Conservation (phyloP, 2,329 filamentous ascomycete genomes). For the Exophiala sp. region DNA sequence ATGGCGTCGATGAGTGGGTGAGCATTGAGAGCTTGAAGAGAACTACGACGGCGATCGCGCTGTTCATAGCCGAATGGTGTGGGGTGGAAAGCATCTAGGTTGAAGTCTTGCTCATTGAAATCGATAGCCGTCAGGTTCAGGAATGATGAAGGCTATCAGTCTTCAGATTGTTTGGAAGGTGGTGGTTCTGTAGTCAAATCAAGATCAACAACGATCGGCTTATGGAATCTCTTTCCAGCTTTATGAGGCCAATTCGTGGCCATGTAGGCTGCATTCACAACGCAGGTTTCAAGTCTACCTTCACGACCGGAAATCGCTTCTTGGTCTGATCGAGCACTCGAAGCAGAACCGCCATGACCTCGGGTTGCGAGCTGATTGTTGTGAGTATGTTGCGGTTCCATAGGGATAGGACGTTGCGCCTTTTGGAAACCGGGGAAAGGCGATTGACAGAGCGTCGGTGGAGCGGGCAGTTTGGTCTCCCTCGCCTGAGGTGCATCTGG, state of each 20-base stretch:
- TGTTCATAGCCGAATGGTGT: slow-evolving; percentile 25
- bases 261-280: slow-evolving; percentile 77
- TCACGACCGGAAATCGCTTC: slow-evolving; percentile 22
- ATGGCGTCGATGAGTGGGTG: slow-evolving; percentile 52
- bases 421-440: slow-evolving; percentile 21
- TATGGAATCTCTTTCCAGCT: slow-evolving; percentile 64
- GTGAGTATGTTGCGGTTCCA: background rate
- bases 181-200: slow-evolving; percentile 56
- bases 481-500: slow-evolving; percentile 32
- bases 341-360: slow-evolving; percentile 18
- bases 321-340: slow-evolving; percentile 20
- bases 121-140: background rate
- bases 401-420: slow-evolving; percentile 8
- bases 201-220: slow-evolving; percentile 80
- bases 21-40: slow-evolving; percentile 39
- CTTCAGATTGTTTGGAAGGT: background rate
- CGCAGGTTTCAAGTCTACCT: slow-evolving; percentile 64
- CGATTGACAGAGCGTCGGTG: background rate
- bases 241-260: slow-evolving; percentile 62
- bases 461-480: slow-evolving; percentile 27
- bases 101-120: background rate
- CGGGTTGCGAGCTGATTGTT: background rate
- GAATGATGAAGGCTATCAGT: background rate
- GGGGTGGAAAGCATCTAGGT: slow-evolving; percentile 19
- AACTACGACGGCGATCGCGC: slow-evolving; percentile 18